phyloP scores from a whole-genome alignment of 2,329 filamentous ascomycete species.

The Hortaea sp. region DNA sequence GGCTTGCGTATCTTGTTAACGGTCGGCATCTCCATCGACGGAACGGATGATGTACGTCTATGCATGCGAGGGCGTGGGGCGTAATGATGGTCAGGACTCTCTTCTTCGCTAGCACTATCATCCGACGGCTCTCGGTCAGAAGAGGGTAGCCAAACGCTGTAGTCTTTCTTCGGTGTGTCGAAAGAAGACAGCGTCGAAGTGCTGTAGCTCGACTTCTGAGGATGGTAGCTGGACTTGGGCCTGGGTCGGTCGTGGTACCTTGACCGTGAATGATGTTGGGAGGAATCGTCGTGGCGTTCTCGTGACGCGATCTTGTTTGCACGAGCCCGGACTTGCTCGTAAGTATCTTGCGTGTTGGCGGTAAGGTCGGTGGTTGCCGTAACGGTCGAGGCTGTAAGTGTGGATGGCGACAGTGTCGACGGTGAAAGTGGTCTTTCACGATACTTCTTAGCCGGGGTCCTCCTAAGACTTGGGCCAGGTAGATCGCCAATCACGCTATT shows the following conservation, averaged over 20 bases:
- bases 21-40: conserved; percentile 35
- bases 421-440: conserved; percentile 9
- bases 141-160: conserved; percentile 40
- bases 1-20: conserved; percentile 36
- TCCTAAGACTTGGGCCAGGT: conserved; percentile 7
- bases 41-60: conserved; percentile 38
- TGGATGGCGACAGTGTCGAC: neutral
- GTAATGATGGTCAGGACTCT: conserved; percentile 6
- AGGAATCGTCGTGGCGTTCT: conserved; percentile 4
- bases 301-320: conserved; percentile 1
- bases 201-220: conserved; percentile 10
- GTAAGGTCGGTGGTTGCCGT: neutral
- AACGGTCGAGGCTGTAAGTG: neutral
- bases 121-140: conserved; percentile 28
- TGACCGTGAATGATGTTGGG: neutral
- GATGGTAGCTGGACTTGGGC: conserved; percentile 10
- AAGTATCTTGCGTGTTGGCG: conserved; percentile 6
- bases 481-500: conserved; percentile 20
- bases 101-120: conserved; percentile 16
- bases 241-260: conserved; percentile 1
- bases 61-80: conserved; percentile 27
- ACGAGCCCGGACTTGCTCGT: conserved; percentile 8
- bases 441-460: conserved; percentile 16
- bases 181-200: conserved; percentile 6
- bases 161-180: conserved; percentile 25